phyloP scores from a whole-genome alignment of 352 stramenopile genomes.

The Globisporangium megalacanthum region DNA sequence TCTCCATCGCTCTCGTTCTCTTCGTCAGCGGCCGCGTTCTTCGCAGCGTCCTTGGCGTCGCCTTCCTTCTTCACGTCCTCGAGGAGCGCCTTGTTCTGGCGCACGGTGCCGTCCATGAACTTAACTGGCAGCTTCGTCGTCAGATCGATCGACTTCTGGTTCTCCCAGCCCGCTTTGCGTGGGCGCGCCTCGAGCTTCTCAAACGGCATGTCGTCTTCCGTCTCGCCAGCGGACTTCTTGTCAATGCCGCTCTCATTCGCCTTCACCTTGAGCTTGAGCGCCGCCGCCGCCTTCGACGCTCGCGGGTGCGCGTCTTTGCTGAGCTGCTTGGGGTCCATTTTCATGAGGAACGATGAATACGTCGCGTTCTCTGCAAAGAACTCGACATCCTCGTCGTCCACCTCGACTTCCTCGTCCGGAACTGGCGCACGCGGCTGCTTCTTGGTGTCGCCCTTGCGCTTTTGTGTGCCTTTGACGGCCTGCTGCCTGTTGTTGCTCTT shows the following conservation, averaged over 20 bases:
- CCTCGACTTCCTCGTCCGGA: slow-evolving; percentile 48
- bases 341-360: slow-evolving; percentile 69
- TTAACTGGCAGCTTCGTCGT: slow-evolving; percentile 80
- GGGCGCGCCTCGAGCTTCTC: slow-evolving; percentile 74
- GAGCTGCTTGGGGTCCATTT: slow-evolving; percentile 72
- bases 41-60: slow-evolving; percentile 13
- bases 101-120: slow-evolving; percentile 83
- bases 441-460: slow-evolving; percentile 21
- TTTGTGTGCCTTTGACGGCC: background rate
- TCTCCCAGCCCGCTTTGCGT: slow-evolving; percentile 57
- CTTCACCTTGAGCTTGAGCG: slow-evolving; percentile 16
- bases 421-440: slow-evolving; percentile 17
- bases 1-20: slow-evolving; percentile 27
- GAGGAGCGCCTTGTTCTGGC: slow-evolving; percentile 59
- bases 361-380: slow-evolving; percentile 72
- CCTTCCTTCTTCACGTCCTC: slow-evolving; percentile 29
- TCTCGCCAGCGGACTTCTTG: too few relatives aligned
- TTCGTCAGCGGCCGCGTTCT: slow-evolving; percentile 25
- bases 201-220: slow-evolving; percentile 41
- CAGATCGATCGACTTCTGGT: slow-evolving; percentile 47
- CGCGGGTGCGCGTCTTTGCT: slow-evolving; percentile 43
- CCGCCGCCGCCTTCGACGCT: slow-evolving; percentile 14
- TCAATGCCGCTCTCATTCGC: slow-evolving; percentile 22
- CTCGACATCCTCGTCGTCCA: slow-evolving; percentile 72
- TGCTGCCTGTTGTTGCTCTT: background rate